Conservation (phyloP, 2,329 filamentous ascomycete genomes). For the Trichoderma asperellum region DNA sequence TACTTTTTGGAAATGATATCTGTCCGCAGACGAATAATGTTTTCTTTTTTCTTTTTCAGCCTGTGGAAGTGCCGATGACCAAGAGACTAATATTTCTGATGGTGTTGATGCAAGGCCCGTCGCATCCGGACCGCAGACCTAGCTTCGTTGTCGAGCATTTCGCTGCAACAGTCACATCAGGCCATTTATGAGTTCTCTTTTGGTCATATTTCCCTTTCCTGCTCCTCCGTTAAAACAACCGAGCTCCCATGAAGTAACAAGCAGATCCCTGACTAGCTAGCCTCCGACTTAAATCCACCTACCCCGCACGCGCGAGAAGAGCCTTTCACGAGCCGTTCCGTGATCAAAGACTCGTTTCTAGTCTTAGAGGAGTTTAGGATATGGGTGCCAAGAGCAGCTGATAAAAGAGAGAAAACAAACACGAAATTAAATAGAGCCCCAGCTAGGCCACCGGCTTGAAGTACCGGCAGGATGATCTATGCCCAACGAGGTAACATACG, state of each 20-base stretch:
- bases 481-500: background rate
- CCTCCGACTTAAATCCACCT: background rate
- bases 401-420: background rate
- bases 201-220: background rate
- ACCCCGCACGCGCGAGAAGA: background rate
- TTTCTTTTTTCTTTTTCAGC: background rate
- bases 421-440: background rate
- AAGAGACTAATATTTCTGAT: background rate
- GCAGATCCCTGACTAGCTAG: background rate
- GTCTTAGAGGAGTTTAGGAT: background rate
- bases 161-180: background rate
- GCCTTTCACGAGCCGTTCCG: background rate
- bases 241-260: background rate
- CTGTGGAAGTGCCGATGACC: background rate
- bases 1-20: background rate
- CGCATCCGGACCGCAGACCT: constrained; percentile 5
- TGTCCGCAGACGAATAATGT: background rate
- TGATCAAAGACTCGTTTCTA: background rate
- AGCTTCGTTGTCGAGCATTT: too few species aligned
- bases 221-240: background rate
- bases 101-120: background rate
- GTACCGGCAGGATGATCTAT: background rate
- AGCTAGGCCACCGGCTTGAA: background rate
- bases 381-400: background rate
- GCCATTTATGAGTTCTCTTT: background rate